These are phyloP conservation scores for Salix udensis DNA, from an alignment of 345 rosid species.

Conservation along the genomic window DNA sequence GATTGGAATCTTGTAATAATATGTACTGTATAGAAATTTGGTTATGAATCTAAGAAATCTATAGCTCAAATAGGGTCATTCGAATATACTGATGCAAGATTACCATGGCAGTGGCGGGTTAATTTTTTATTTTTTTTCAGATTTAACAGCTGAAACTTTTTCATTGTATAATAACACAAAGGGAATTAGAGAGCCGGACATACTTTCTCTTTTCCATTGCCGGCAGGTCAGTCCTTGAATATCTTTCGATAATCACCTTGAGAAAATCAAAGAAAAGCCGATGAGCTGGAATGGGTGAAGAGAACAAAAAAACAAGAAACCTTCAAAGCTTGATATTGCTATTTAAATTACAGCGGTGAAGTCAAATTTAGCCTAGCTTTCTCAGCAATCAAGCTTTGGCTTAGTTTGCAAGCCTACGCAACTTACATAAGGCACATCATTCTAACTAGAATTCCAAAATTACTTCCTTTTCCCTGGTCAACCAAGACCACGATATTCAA, in stretches of 20 bases:
- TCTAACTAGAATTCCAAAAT: not conserved
- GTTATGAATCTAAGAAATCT: not conserved
- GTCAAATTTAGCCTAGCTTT: not conserved
- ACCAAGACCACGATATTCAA: not conserved
- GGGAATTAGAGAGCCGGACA: constrained; percentile 5
- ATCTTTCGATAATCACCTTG: constrained; percentile 70
- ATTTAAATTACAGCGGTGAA: not conserved
- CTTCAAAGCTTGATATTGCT: not conserved
- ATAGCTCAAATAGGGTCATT: not conserved
- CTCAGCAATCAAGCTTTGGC: not conserved
- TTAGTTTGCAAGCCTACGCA: not conserved
- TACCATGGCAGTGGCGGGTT: not conserved
- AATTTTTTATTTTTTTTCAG: no score
- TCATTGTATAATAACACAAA: not conserved
- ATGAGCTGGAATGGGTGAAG: not conserved
- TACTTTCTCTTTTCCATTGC: constrained; percentile 76
- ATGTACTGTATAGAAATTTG: not conserved
- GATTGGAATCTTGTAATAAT: not conserved
- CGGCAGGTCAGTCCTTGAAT: constrained; percentile 60
- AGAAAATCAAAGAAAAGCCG: not conserved
- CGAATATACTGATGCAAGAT: not conserved
- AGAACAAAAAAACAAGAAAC: not conserved
- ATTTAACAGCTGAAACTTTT: not conserved
- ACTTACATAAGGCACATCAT: not conserved
- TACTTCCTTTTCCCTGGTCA: not conserved